Conservation (phyloP, 2,329 filamentous ascomycete genomes). For the Fusarium haematococcum region DNA sequence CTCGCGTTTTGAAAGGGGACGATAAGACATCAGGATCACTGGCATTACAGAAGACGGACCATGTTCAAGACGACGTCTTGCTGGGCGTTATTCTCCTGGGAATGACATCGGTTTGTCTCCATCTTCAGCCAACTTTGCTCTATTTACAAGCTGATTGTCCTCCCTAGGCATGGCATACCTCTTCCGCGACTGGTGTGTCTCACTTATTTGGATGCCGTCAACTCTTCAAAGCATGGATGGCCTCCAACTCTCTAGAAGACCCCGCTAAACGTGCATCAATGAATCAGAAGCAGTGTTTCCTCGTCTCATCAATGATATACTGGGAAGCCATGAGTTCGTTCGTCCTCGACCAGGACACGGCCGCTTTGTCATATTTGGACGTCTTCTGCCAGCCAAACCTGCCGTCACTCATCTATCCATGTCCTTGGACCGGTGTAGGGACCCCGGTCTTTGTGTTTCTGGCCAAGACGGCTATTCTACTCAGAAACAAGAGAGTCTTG, state of each 20-base stretch:
- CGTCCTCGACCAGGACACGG: constrained; percentile 20
- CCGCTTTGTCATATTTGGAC: constrained; percentile 20
- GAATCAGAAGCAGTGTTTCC: neutral
- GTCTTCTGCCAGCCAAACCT: neutral
- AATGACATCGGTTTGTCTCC: constrained; percentile 29
- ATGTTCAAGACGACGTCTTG: constrained; percentile 20
- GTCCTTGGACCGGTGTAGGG: constrained; percentile 29
- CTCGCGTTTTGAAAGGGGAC: neutral
- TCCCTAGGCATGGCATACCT: constrained; percentile 25
- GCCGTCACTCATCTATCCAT: neutral
- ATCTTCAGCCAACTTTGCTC: too few relatives aligned
- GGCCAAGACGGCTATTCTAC: neutral
- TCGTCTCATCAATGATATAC: constrained; percentile 32
- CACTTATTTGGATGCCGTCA: constrained; percentile 25
- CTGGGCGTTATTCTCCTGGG: constrained; percentile 25
- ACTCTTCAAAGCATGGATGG: constrained; percentile 25
- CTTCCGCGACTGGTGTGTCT: constrained; percentile 11
- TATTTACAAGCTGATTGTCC: too few relatives aligned
- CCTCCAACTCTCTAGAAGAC: neutral
- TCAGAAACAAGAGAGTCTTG: constrained; percentile 16
- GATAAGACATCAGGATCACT: neutral
- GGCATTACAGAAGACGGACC: neutral
- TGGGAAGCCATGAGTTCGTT: constrained; percentile 34
- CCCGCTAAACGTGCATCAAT: neutral
- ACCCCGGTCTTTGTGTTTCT: constrained; percentile 15